Evolutionary conservation across 495 filamentous ascomycete species (phyloP), one percentile per base, ranked within the genome.

Genomic region (Coniosporium apollinis): DNA sequence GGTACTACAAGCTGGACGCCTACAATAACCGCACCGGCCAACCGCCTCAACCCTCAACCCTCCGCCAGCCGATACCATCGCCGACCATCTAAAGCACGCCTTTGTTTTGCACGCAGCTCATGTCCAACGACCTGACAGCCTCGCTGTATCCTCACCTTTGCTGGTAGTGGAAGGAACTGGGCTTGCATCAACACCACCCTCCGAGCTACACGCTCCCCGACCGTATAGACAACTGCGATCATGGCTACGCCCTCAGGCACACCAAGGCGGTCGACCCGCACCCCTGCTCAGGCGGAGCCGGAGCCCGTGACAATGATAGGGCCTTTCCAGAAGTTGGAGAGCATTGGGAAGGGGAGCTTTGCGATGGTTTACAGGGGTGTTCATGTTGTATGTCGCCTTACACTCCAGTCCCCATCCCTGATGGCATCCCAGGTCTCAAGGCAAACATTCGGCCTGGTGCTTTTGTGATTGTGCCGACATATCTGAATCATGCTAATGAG

Each of bases 261-360:
- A 31, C 47, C 59, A 37, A 54, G 54, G 39, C 55, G 51, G 2
- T 56, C 64, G 20, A 60, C 63, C 50, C 61, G 64, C 48, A 51
- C 61, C 30, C 56, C 55, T 28, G 55, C 66, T 39, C 28, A 57
- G 32, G 48, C 53, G 20, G 55, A 62, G 45, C 25, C 25, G 20
- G 44, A 41, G 37, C 33, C 46, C 9, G 76, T 80, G 41, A 69
- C 74, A 64, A 57, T 70, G 28, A 71, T 93, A 49, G 85, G 84
- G 28, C 65, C 67, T 38, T 94, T 86, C 51, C 67, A 66, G 41
- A 69, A 83, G 47, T 65, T 80, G 42, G 74, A 79, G 36, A 77
- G 93, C 60, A 92, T 94, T 47, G 86, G 86, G 34, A 82, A 82
- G 61, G 86, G 86, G 25, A 94, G 86, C 68, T 94, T 94, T 64